Evolutionary conservation across 768 basidiomycete species (phyloP).

Genomic region (Basidioascus undulatus): DNA sequence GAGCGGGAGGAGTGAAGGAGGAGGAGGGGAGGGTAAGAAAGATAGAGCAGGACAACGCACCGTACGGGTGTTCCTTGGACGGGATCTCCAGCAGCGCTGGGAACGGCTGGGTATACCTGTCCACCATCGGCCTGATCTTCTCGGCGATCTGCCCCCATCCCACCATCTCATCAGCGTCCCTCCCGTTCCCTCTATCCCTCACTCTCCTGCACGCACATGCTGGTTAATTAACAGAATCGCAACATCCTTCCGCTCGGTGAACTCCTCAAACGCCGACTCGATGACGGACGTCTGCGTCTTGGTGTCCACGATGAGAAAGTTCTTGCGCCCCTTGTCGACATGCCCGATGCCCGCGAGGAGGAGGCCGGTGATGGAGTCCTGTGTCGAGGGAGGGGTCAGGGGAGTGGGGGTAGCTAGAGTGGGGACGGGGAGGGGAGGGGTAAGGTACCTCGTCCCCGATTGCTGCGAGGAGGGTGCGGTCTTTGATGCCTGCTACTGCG

Average conservation of each 20-base stretch:
- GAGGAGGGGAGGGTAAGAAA: constrained; percentile 1
- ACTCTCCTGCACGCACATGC: constrained; percentile 60
- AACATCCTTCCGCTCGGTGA: constrained; percentile 78
- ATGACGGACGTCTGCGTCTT: constrained; percentile 81
- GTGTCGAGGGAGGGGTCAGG: too few species aligned
- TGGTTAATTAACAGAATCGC: constrained; percentile 96
- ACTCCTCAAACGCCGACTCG: constrained; percentile 80
- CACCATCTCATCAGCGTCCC: neutral
- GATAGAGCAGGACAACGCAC: constrained; percentile 24
- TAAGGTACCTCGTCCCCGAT: neutral
- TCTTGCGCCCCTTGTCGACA: constrained; percentile 80
- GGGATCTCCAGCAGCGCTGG: constrained; percentile 94
- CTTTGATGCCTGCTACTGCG: too few species aligned
- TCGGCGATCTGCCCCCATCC: constrained; percentile 51
- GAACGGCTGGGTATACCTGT: constrained; percentile 86
- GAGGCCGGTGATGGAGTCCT: constrained; percentile 95
- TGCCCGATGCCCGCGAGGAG: constrained; percentile 88
- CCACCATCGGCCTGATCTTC: constrained; percentile 82
- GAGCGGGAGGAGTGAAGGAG: neutral
- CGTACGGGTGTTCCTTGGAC: constrained; percentile 94
- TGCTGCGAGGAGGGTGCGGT: neutral
- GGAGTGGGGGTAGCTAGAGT: too few species aligned
- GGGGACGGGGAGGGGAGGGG: neutral
- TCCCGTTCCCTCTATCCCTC: neutral
- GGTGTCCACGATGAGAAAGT: constrained; percentile 80